phyloP scores from a whole-genome alignment of 306 rosid genomes.

The Citrullus colocynthis region DNA sequence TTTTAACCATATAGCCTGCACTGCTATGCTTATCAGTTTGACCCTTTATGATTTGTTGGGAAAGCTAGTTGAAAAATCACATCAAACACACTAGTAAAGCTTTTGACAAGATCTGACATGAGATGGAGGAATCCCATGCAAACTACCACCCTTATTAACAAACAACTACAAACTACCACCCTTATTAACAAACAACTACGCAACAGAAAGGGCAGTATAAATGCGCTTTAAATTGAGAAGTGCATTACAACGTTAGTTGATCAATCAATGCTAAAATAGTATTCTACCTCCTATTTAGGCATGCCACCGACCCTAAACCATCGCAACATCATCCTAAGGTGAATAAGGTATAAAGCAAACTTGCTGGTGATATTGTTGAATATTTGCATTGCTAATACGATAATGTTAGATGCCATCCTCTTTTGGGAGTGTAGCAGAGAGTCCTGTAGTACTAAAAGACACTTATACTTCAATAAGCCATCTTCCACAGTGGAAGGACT shows the following conservation, averaged over 20 bases:
- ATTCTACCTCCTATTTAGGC: background rate
- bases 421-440: background rate
- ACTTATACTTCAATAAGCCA: background rate
- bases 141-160: background rate
- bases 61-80: background rate
- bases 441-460: background rate
- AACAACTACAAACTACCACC: background rate
- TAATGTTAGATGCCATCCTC: background rate
- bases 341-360: background rate
- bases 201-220: background rate
- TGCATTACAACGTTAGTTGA: background rate
- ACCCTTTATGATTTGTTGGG: background rate
- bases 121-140: background rate
- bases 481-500: background rate
- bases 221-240: background rate
- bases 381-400: background rate
- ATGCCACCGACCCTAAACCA: background rate
- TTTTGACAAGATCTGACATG: background rate
- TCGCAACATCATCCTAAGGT: too few relatives aligned
- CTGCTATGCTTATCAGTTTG: background rate
- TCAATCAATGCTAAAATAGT: background rate
- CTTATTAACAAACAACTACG: background rate
- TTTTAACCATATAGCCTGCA: background rate
- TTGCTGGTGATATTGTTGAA: background rate
- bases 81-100: background rate